Conservation (phyloP, 2,329 filamentous ascomycete genomes). For the Cryphonectria japonica region DNA sequence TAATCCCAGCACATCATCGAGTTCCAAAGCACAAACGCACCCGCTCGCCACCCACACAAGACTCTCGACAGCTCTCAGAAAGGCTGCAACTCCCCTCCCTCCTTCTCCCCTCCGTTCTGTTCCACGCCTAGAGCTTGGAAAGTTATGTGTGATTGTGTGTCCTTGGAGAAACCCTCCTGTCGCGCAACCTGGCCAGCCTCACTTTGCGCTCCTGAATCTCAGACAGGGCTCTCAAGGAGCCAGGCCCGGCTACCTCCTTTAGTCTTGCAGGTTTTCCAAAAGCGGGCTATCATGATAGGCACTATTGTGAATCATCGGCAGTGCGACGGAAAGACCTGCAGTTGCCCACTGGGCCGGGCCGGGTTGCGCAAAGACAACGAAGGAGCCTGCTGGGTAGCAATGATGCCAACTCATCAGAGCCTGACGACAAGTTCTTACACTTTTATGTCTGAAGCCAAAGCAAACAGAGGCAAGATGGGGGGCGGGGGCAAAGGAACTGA, state of each 20-base stretch:
- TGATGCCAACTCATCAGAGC: neutral
- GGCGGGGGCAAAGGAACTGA: too few relatives aligned
- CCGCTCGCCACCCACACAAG: neutral
- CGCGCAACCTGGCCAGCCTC: constrained; percentile 4
- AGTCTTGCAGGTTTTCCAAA: neutral
- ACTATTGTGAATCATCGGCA: neutral
- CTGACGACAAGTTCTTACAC: neutral
- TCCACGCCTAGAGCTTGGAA: neutral
- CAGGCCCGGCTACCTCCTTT: neutral
- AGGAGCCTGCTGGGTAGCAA: neutral
- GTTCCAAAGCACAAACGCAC: too few relatives aligned
- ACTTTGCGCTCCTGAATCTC: neutral
- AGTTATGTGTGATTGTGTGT: neutral
- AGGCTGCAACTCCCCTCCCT: neutral
- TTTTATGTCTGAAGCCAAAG: too few relatives aligned
- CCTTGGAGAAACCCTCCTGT: neutral
- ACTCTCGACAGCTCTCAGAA: neutral
- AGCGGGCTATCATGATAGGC: neutral
- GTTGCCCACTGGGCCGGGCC: neutral
- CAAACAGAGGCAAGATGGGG: too few relatives aligned
- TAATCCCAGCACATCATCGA: too few relatives aligned
- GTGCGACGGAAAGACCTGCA: neutral
- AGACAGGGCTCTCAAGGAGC: neutral
- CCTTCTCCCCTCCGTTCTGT: neutral
- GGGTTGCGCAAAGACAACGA: neutral